A percentile compares a stretch with the other conserved stretches of the same genome.
phyloP scores from a whole-genome alignment of 164 flowering plant genomes.

The Amborella trichopoda region DNA sequence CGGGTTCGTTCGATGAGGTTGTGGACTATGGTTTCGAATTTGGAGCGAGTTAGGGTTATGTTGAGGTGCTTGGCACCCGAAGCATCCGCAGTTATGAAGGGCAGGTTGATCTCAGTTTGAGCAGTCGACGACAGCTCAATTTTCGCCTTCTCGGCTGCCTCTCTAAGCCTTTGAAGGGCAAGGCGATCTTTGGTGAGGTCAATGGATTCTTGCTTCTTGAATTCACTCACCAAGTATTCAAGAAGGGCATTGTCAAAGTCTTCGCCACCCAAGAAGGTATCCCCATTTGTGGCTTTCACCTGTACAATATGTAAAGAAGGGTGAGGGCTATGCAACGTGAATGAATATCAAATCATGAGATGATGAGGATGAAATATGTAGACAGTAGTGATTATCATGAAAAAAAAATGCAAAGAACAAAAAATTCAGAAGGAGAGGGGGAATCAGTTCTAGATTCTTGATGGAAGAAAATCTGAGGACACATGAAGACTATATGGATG shows the following conservation, averaged over 20 bases:
- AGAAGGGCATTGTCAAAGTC: conserved; percentile 26
- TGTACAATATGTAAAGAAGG: too few species aligned
- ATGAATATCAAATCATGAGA: too few species aligned
- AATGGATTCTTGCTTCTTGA: conserved; percentile 18
- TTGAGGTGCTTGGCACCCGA: conserved; percentile 30
- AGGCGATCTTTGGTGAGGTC: conserved; percentile 24
- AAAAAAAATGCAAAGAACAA: too few species aligned
- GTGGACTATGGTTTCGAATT: conserved; percentile 21
- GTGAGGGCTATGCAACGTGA: too few species aligned
- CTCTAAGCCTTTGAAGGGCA: conserved; percentile 25
- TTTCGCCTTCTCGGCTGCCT: conserved; percentile 33
- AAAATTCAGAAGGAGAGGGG: too few species aligned
- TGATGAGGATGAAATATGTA: too few species aligned
- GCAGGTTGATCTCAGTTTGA: conserved; percentile 31
- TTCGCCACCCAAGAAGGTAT: conserved; percentile 35
- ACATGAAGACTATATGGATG: too few species aligned
- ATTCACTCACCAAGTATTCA: conserved; percentile 21
- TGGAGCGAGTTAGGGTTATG: conserved; percentile 22
- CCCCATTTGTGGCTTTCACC: conserved; percentile 33
- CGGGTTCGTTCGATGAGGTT: conserved; percentile 22
- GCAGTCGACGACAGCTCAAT: conserved; percentile 27
- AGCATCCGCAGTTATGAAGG: conserved; percentile 32
- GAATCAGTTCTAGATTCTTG: too few species aligned
- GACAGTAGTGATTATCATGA: too few species aligned
- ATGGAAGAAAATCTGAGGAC: too few species aligned